phyloP scores from a whole-genome alignment of 257 asterid species.

The Plantago major region DNA sequence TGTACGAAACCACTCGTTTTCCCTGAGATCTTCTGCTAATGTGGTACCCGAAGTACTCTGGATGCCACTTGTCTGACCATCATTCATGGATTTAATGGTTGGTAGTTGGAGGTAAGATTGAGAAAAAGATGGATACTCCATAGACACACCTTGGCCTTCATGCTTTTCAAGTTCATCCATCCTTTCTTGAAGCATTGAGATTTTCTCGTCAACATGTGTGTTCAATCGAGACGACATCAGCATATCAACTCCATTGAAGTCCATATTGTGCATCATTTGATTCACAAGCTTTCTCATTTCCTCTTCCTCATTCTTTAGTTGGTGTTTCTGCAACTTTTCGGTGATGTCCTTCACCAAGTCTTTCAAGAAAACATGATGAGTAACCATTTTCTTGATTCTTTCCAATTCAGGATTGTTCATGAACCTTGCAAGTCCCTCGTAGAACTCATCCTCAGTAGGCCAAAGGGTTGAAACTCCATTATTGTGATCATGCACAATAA shows the following conservation, averaged over 20 bases:
- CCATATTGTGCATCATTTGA: conserved; percentile 21
- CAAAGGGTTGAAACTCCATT: conserved; percentile 24
- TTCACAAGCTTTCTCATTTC: conserved; percentile 30
- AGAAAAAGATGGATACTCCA: no score
- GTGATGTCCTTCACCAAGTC: conserved; percentile 18
- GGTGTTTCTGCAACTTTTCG: conserved; percentile 17
- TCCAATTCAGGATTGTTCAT: conserved; percentile 18
- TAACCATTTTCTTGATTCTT: conserved; percentile 25
- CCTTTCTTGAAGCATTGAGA: conserved; percentile 24
- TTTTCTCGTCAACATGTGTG: conserved; percentile 24
- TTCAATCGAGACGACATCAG: conserved; percentile 27
- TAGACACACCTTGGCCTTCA: no score
- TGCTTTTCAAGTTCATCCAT: conserved; percentile 10
- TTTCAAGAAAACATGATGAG: conserved; percentile 28
- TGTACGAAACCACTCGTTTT: no score
- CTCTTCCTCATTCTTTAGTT: conserved; percentile 23
- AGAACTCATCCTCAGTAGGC: conserved; percentile 26
- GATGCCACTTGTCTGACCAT: conserved; percentile 9
- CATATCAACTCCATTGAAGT: conserved; percentile 21
- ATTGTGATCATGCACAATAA: conserved; percentile 17
- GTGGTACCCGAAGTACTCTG: conserved; percentile 7
- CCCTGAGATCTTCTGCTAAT: neutral
- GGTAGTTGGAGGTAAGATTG: neutral
- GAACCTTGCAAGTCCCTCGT: conserved; percentile 22
- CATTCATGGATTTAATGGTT: neutral